phyloP scores from a whole-genome alignment of 441 rosid genomes.

The Pelargonium citronellum region DNA sequence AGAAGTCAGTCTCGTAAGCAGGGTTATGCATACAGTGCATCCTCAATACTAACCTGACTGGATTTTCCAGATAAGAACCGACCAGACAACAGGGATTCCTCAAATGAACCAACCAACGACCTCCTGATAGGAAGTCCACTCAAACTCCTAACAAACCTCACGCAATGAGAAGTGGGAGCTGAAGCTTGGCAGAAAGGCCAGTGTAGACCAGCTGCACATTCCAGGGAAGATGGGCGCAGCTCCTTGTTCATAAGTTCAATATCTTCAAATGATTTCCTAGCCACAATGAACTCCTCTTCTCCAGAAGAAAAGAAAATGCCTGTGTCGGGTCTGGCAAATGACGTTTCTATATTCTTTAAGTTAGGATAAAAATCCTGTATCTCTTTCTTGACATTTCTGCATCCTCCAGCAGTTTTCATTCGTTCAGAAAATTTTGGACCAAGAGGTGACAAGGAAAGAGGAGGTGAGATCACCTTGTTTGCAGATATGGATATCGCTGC shows the following conservation, averaged over 20 bases:
- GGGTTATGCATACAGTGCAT: conserved; percentile 1
- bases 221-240: conserved; percentile 51
- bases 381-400: conserved; percentile 30
- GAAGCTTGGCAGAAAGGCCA: conserved; percentile 41
- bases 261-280: conserved; percentile 55
- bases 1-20: background rate
- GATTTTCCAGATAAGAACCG: conserved; percentile 57
- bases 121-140: conserved; percentile 69
- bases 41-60: conserved; percentile 47
- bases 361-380: conserved; percentile 32
- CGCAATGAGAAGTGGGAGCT: conserved; percentile 42
- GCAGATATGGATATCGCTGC: conserved; percentile 43
- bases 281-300: conserved; percentile 34
- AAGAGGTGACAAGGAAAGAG: conserved; percentile 76
- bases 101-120: conserved; percentile 95
- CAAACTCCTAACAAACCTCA: conserved; percentile 55
- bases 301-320: conserved; percentile 30
- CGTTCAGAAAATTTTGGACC: conserved; percentile 69
- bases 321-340: conserved; percentile 32
- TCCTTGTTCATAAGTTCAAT: conserved; percentile 44
- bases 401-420: conserved; percentile 35
- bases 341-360: conserved; percentile 36
- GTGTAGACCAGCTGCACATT: conserved; percentile 34
- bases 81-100: conserved; percentile 88
- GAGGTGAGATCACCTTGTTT: conserved; percentile 35